Percentiles rank a stretch among this genome's conserved stretches.
Conservation (phyloP, 441 rosid species). For the Syzygium malaccense region DNA sequence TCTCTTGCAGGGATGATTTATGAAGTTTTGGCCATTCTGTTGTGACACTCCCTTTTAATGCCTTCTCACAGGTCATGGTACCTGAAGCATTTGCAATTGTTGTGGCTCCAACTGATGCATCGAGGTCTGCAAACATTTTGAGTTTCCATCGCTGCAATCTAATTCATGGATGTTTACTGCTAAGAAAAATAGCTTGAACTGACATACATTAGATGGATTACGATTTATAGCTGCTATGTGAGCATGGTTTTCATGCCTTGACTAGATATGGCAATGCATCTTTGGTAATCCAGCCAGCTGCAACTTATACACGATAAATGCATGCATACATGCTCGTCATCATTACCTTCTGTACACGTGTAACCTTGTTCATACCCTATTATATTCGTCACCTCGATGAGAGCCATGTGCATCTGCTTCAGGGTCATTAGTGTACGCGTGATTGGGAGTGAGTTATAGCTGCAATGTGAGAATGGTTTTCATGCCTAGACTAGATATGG, state of each 20-base stretch:
- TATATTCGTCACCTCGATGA: not conserved
- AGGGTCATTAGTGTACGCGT: not conserved
- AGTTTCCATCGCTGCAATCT: not conserved
- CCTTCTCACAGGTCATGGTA: conserved; percentile 53
- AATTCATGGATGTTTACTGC: not conserved
- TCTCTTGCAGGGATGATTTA: not conserved
- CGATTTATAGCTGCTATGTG: not conserved
- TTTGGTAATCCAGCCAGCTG: not conserved
- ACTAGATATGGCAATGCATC: not conserved
- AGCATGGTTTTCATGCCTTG: not conserved
- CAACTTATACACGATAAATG: not conserved
- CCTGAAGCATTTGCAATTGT: conserved; percentile 95
- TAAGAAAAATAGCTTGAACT: not conserved
- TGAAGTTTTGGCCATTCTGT: not conserved
- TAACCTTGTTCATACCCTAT: not conserved
- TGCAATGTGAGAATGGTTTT: not conserved
- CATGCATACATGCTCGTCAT: not conserved
- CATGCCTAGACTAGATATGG: not conserved
- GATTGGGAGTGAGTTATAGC: not conserved
- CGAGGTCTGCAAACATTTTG: conserved; percentile 35
- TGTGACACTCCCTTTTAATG: not conserved
- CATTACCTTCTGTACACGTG: not conserved
- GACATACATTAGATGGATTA: not conserved
- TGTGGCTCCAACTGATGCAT: conserved; percentile 81
- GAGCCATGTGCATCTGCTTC: not conserved